Base-by-base conservation (phyloP, 352 stramenopile species). In the Phytophthora citricola region DNA sequence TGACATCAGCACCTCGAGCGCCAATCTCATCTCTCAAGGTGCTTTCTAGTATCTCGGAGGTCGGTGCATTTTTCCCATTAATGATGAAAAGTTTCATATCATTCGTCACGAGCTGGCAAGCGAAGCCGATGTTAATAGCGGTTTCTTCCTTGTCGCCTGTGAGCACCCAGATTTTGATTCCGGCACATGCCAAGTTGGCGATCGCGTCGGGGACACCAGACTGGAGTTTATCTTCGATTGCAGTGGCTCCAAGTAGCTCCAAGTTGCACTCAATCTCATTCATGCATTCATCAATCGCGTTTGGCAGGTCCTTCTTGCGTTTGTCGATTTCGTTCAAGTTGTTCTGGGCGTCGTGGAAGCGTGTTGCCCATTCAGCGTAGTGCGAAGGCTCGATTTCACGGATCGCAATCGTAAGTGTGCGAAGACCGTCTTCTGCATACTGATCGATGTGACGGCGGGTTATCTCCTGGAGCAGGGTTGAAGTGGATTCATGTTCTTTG, bases 61-160 rank as follows among this genome's bases (percentile, higher is more conserved):
- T 92, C 12, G 81, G 67, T 29, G 73, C 88, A 20, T 67, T 69
- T 45, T 90, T 87, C 8, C 72, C 49, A 46, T 82, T 94, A 62
- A 94, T 78, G 32, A 90, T 70, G 15, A 89, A 66, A 20, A 91
- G 82, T 22, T 87, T 81, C 83, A 93, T 96, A 5, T 90, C 72
- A 41, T 90, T 89, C n/a, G 80, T 92, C 17, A 98, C 47, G 11
- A 98, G 70, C 45, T 97, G 87, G 48, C 87, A 96, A 8, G 91
- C 87, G 43, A 96, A 97, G 7, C 87, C 94, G 52, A 98, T 98
- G 70, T 98, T 98, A 64, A 98, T 97, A 17, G 94, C 94, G 5
- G 94, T 98, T 67, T 98, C 94, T 54, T 95, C 76, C 63, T 98
- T 98, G 73, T 98, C 94, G 5, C 94, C 94, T 4, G 94, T 98